Evolutionary conservation across 169 alveolate species (phyloP).

Genomic region (Plasmodium sp.): DNA sequence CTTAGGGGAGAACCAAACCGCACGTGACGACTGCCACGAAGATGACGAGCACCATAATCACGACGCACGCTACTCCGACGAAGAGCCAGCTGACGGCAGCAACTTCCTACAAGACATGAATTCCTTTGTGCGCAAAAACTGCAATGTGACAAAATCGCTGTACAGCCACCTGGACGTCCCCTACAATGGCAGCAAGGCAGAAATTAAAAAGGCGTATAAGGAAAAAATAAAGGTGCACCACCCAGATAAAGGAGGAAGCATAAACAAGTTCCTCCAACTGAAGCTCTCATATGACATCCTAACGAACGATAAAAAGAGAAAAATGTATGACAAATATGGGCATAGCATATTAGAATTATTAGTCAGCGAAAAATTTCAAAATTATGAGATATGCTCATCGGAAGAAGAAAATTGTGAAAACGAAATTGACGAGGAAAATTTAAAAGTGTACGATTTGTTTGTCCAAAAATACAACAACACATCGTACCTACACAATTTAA

Average conservation of each 20-base stretch:
- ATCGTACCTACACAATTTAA: conserved; percentile 48
- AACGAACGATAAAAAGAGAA: conserved; percentile 57
- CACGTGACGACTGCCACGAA: neutral
- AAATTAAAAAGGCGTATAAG: conserved; percentile 59
- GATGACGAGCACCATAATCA: neutral
- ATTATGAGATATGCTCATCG: conserved; percentile 44
- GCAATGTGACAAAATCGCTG: conserved; percentile 25
- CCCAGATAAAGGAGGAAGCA: conserved; percentile 72
- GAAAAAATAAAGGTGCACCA: conserved; percentile 64
- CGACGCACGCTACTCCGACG: neutral
- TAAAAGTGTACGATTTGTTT: conserved; percentile 47
- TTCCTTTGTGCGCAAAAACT: conserved; percentile 6
- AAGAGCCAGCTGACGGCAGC: neutral
- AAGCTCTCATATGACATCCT: conserved; percentile 62
- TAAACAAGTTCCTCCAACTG: conserved; percentile 43
- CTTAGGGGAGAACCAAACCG: neutral
- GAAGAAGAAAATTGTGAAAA: conserved; percentile 53
- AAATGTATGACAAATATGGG: conserved; percentile 74
- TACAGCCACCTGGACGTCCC: conserved; percentile 48
- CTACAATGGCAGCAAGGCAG: conserved; percentile 43
- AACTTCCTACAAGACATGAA: neutral
- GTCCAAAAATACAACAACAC: conserved; percentile 50
- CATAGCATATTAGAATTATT: conserved; percentile 60
- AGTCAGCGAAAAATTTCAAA: conserved; percentile 46
- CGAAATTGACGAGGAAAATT: conserved; percentile 21